Evolutionary conservation across 1,139 yeast genomes (phyloP).

Genomic region (Taiozyma sp.): DNA sequence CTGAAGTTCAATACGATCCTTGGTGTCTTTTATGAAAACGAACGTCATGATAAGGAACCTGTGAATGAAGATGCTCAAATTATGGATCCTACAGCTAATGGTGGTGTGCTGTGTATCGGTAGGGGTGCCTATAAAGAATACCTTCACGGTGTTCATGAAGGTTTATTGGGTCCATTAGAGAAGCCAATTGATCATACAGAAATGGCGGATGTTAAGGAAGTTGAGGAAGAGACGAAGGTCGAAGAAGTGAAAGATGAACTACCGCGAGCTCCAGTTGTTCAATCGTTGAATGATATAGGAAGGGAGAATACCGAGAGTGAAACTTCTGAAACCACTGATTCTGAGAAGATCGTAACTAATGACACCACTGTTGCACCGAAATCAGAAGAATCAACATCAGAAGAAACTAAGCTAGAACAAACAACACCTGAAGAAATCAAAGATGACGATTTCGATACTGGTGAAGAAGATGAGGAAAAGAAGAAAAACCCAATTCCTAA

Average conservation of each 20-base stretch:
- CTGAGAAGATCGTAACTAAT: background rate
- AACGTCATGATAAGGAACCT: constrained; percentile 30
- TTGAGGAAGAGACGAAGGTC: constrained; percentile 1
- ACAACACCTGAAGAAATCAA: background rate
- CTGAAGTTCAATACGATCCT: constrained; percentile 51
- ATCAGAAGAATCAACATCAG: background rate
- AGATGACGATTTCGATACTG: constrained; percentile 2
- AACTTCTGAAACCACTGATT: background rate
- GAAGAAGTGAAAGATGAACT: constrained; percentile 7
- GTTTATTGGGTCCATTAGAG: constrained; percentile 86
- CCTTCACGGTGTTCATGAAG: constrained; percentile 87
- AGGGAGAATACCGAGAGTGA: background rate
- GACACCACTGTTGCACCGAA: background rate
- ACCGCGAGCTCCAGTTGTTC: constrained; percentile 5
- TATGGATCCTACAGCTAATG: constrained; percentile 44
- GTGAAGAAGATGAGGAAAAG: constrained; percentile 24
- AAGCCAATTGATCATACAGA: constrained; percentile 39
- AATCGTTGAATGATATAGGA: background rate
- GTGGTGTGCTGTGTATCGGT: constrained; percentile 91
- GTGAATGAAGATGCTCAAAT: constrained; percentile 43
- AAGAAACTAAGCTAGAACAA: background rate
- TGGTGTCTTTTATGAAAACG: constrained; percentile 48
- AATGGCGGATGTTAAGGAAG: constrained; percentile 7
- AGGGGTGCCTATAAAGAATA: constrained; percentile 96
- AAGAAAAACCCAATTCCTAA: constrained; percentile 46